Base-by-base conservation (phyloP, 2,329 filamentous ascomycete species). In the Cercospora sp. region DNA sequence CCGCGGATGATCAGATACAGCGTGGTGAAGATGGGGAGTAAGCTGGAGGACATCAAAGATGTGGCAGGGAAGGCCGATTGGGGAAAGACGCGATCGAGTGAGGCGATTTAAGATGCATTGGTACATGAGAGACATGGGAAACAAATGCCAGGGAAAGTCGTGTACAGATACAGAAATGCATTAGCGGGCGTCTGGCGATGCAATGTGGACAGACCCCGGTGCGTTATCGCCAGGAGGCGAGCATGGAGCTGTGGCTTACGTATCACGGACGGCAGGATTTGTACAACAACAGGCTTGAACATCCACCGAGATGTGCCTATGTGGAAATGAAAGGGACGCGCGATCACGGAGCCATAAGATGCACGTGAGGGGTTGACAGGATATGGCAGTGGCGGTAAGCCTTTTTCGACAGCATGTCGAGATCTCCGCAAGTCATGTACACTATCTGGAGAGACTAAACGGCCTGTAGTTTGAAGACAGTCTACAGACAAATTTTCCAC, bases 1-100 rank as follows among this genome's bases (percentile, higher is more conserved):
- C 94, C 95, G 48, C 86, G 95, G 66, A 91, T 98, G 88, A 91
- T 99, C 71, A 88, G 93, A 67, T 90, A 94, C 75, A 90, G 89
- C 28, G 89, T 94, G 68, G 93, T 98, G 67, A 96, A 94, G 85
- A 84, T 98, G 72, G 94, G 94, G 8, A 81, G 83, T 67, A 89
- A 85, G 77, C 80, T 90, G 71, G 84, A 87, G 72, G 85, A 89
- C 73, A 85, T 90, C 70, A 86, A 85, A 77, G 81, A 87, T 75
- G 81, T 89, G 36, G 77, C 79, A 87, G 88, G 72, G 16, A 79
- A 82, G 72, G 85, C 86, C 62, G 80, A 83, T 61, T 89, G 85
- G 85, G 67, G 66, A 4, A 39, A 6, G 53, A 36, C 67, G 48
- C 60, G 60, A n/a, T n/a, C 23, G 12, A 62, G 39, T 10, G 42